Percentiles rank a stretch among this genome's conserved stretches.
These are phyloP conservation scores for Glutinoglossum americanum DNA, from an alignment of 495 filamentous ascomycete species.

Conservation along the genomic window DNA sequence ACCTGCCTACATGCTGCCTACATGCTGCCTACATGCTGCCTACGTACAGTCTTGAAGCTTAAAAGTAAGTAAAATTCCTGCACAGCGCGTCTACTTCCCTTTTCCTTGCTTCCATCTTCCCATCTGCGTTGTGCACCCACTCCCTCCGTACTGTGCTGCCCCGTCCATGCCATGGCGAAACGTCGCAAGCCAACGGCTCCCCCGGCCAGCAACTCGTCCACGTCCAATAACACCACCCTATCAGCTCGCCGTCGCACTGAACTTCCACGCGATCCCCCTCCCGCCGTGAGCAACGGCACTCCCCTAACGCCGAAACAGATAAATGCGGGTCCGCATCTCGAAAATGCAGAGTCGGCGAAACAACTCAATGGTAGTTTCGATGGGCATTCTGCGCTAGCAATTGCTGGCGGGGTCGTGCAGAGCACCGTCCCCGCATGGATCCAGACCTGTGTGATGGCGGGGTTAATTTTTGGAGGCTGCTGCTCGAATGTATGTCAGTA, in stretches of 20 bases:
- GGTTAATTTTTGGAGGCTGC: slow-evolving; percentile 87
- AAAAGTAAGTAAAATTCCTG: background rate
- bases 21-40: too few relatives aligned
- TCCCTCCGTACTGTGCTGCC: background rate
- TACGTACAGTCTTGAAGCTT: too few relatives aligned
- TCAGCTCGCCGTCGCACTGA: background rate
- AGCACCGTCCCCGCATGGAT: slow-evolving; percentile 44
- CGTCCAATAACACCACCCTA: background rate
- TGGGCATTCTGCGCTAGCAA: slow-evolving; percentile 9
- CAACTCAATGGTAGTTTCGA: slow-evolving; percentile 1
- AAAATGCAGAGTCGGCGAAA: slow-evolving; percentile 2
- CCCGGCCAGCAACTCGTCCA: background rate
- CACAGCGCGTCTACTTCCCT: background rate
- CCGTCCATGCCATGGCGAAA: background rate
- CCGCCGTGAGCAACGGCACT: slow-evolving; percentile 3
- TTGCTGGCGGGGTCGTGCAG: slow-evolving; percentile 20
- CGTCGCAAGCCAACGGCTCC: background rate
- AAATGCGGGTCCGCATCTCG: slow-evolving; percentile 14
- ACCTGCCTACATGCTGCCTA: too few relatives aligned
- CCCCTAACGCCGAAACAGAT: slow-evolving; percentile 11
- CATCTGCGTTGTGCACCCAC: too few relatives aligned
- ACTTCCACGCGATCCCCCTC: background rate
- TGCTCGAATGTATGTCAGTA: slow-evolving; percentile 67
- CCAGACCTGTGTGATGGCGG: slow-evolving; percentile 47
- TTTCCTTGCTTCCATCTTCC: background rate